Base-by-base conservation (phyloP, 225 moss, liverwort and hornwort genomes). In the Pseudoscleropodium purum region DNA sequence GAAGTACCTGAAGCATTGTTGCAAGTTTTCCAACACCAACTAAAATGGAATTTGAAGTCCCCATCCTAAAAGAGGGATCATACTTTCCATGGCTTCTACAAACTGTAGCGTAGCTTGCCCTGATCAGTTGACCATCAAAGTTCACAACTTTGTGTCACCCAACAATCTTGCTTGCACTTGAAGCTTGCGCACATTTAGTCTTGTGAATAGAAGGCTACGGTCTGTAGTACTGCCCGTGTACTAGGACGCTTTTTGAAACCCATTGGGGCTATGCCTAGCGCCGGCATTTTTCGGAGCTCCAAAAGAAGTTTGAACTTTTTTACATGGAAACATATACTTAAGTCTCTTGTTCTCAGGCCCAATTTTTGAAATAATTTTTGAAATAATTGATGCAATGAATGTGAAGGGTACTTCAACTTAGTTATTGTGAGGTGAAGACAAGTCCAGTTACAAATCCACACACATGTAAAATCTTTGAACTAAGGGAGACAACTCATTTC, bases 371-470 rank as follows among this genome's bases (percentile, higher is more conserved):
- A 56, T 79, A 34, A 77, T 77, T 52, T 52, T 21, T 34, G 16
- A 15, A 54, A 56, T 79, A 25, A 37, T 37, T 15, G 37, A 78
- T 15, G 78, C 34, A 49, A 51, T 33, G 19, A 21, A 51, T 10
- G 34, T 76, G 51, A 52, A 77, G 72, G 36, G 23, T 36, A 51
- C 13, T 52, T 51, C 34, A 77, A 72, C 25, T 26, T 33, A 64
- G 15, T 31, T 25, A 21, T 1, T 1, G 1, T 45, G 45, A 0
- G 1, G 30, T 4, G 47, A 4, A 0, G 18, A 18, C 11, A 19
- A 47, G 11, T 18, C 14, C 20, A 7, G 34, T 20, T 4, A 30
- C 34, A 31, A 74, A 74, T 74, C 30, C 7, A 20, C 1, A 2
- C 5, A 51, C 76, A 47, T 70, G 39, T 70, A 39, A 39, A 70